These are phyloP conservation scores for Globisporangium okanoganense DNA, from an alignment of 352 stramenopile genomes.

Conservation along the genomic window DNA sequence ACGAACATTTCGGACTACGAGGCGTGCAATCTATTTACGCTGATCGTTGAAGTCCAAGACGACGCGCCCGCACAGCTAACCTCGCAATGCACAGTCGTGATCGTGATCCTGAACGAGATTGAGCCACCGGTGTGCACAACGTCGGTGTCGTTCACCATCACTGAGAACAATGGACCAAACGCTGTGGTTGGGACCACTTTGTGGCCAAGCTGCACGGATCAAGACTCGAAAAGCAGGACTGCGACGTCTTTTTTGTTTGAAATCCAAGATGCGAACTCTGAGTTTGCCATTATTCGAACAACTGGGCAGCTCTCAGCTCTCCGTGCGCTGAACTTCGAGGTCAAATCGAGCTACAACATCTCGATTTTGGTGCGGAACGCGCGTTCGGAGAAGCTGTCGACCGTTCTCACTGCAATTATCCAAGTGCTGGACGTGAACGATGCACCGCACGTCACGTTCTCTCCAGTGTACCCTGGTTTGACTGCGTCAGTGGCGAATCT, in stretches of 20 bases:
- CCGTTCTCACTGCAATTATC: constrained; percentile 12
- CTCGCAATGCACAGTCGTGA: constrained; percentile 25
- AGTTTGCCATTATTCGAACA: constrained; percentile 19
- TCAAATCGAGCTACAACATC: constrained; percentile 19
- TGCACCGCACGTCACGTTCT: constrained; percentile 1
- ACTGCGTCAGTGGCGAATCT: background rate
- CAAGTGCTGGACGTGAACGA: constrained; percentile 11
- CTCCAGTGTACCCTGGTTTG: background rate
- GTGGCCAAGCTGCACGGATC: constrained; percentile 40
- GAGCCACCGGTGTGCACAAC: constrained; percentile 10
- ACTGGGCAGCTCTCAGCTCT: constrained; percentile 20
- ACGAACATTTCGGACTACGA: constrained; percentile 47
- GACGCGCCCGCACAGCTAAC: constrained; percentile 31
- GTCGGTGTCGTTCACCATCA: constrained; percentile 1
- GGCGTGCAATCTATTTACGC: constrained; percentile 24
- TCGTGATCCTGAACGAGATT: constrained; percentile 40
- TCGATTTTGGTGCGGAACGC: constrained; percentile 28
- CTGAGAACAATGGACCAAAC: constrained; percentile 28
- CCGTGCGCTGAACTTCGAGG: constrained; percentile 27
- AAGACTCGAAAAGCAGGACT: constrained; percentile 28
- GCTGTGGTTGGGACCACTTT: constrained; percentile 26
- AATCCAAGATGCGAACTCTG: constrained; percentile 11
- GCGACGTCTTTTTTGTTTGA: constrained; percentile 36
- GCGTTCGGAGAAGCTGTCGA: constrained; percentile 22
- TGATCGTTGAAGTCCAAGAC: constrained; percentile 43